Conservation (phyloP, 257 asterid genomes). For the Jacaranda mimosifolia region DNA sequence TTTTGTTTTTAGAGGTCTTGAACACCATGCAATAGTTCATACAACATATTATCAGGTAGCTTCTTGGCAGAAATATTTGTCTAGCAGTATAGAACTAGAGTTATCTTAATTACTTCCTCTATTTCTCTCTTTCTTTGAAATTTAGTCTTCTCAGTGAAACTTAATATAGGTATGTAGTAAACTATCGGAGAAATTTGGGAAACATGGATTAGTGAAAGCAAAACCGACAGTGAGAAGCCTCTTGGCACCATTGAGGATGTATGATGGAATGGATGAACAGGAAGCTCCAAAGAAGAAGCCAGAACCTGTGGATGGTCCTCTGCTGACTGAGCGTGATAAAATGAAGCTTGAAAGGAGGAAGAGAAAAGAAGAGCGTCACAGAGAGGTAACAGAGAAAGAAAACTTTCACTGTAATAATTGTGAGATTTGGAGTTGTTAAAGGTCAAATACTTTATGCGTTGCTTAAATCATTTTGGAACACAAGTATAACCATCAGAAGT, state of each 20-base stretch:
- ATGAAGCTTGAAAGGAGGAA: conserved; percentile 94
- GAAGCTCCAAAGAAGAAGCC: conserved; percentile 86
- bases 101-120: background rate
- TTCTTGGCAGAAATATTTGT: background rate
- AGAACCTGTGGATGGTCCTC: conserved; percentile 97
- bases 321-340: conserved; percentile 95
- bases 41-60: background rate
- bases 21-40: too few relatives aligned
- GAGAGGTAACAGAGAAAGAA: conserved; percentile 70
- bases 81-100: background rate
- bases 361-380: conserved; percentile 93
- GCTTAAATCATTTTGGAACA: conserved; percentile 4
- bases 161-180: conserved; percentile 72
- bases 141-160: conserved; percentile 22
- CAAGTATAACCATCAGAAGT: conserved; percentile 9
- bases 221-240: conserved; percentile 96
- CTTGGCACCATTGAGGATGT: conserved; percentile 89
- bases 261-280: conserved; percentile 94
- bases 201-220: conserved; percentile 84
- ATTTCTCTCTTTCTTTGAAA: background rate
- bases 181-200: conserved; percentile 88
- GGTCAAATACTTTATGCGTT: background rate
- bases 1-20: conserved; percentile 1
- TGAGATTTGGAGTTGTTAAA: conserved; percentile 15
- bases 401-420: background rate